These are phyloP conservation scores for Sanghuangporus weigelae DNA, from an alignment of 1,284 basidiomycete species.

Conservation along the genomic window DNA sequence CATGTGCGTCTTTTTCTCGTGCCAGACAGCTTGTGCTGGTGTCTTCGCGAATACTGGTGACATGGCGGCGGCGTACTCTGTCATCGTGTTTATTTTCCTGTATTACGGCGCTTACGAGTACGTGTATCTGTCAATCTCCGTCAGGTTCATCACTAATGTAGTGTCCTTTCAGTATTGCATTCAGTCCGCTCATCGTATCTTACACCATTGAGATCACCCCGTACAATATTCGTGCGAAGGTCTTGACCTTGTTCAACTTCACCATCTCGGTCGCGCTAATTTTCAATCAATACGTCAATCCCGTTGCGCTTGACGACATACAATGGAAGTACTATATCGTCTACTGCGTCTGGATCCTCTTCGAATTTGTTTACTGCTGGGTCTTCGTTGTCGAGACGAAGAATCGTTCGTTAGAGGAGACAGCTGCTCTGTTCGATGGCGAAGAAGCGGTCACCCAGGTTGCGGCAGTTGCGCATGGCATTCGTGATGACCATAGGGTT, in stretches of 20 bases:
- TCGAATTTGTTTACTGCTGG: slow-evolving; percentile 35
- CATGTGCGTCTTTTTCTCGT: slow-evolving; percentile 38
- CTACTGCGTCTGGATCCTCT: slow-evolving; percentile 36
- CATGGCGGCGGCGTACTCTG: slow-evolving; percentile 34
- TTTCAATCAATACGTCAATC: slow-evolving; percentile 55
- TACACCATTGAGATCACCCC: slow-evolving; percentile 57
- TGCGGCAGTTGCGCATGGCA: slow-evolving; percentile 9
- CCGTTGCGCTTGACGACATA: slow-evolving; percentile 31
- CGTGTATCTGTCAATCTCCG: not conserved
- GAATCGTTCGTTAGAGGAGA: slow-evolving; percentile 35
- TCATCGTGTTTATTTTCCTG: slow-evolving; percentile 46
- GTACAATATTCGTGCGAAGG: slow-evolving; percentile 54
- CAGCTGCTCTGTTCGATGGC: slow-evolving; percentile 32
- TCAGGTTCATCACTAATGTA: not conserved
- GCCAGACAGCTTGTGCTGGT: slow-evolving; percentile 39
- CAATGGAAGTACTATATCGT: slow-evolving; percentile 41
- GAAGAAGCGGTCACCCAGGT: slow-evolving; percentile 29
- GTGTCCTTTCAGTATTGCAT: slow-evolving; percentile 34
- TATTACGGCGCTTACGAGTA: slow-evolving; percentile 41
- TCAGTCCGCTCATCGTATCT: slow-evolving; percentile 51
- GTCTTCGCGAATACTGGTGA: slow-evolving; percentile 32
- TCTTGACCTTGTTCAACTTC: slow-evolving; percentile 53
- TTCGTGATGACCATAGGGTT: slow-evolving; percentile 7
- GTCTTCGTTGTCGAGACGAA: slow-evolving; percentile 42
- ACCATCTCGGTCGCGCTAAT: slow-evolving; percentile 44